Base-by-base conservation (phyloP, 306 rosid genomes). In the Ceratonia siliqua region DNA sequence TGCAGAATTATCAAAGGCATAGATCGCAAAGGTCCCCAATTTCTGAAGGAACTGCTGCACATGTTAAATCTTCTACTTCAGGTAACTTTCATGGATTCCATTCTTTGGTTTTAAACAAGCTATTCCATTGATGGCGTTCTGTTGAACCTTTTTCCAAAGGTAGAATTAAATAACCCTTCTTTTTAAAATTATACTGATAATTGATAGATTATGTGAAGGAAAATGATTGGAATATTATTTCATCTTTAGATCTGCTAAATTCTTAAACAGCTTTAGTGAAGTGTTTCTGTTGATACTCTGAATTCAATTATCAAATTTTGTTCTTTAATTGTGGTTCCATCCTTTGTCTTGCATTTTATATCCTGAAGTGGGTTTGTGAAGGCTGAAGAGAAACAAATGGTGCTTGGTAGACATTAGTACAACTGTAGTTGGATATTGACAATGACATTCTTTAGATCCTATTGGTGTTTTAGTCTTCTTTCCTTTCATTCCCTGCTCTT, bases 1-100 rank as follows among this genome's bases (percentile, higher is more conserved):
- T 76, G 73, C 84, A 83, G 63, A 79, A 30, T 65, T 14, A 65
- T 79, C 79, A 70, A 71, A 65, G 73, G 25, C 74, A 58, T 49
- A 50, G 52, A 79, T 61, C 55, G 69, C 72, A 32, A 11, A 83
- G 79, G n/a, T 71, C 68, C 32, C 70, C 84, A 42, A 8, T 50
- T 50, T 65, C 77, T 50, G 87, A 79, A 71, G 76, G 38, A 65
- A 72, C 68, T 75, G 68, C 70, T 71, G 50, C 35, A n/a, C 65
- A 49, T 2, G 15, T 6, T 22, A 74, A 73, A 33, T 71, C 74
- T 75, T 79, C 62, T 5, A 42, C 70, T 48, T 65, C 79, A 24
- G 87, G 87, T 83, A 83, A 75, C 17, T 71, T 83, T 50, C 45
- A 12, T 70, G 36, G 32, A 64, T 30, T 65, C 35, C 4, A 48